phyloP scores from a whole-genome alignment of 2,329 filamentous ascomycete genomes.

The Sphaerostilbella broomeana region DNA sequence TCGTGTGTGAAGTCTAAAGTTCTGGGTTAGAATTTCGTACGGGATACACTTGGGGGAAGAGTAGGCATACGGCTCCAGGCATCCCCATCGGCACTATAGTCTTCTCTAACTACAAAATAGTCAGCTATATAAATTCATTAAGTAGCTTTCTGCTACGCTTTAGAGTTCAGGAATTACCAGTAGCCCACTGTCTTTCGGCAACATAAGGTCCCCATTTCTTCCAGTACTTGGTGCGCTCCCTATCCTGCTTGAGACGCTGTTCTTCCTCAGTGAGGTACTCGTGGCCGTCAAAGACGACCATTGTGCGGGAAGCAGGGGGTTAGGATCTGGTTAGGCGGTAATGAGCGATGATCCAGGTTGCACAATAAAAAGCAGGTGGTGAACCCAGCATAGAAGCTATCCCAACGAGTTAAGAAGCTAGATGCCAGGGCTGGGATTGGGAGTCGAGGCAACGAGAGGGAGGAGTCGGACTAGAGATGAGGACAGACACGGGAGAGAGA shows the following conservation, averaged over 20 bases:
- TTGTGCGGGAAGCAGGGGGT: slow-evolving; percentile 33
- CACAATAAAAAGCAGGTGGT: not conserved
- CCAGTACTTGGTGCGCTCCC: slow-evolving; percentile 82
- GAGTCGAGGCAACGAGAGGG: slow-evolving; percentile 4
- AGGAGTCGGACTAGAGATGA: slow-evolving; percentile 4
- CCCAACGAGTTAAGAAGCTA: not conserved
- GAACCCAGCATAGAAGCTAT: no score
- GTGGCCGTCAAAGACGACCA: slow-evolving; percentile 87
- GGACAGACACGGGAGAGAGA: slow-evolving; percentile 7
- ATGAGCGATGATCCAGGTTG: slow-evolving; percentile 1
- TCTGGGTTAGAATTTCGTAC: slow-evolving; percentile 1
- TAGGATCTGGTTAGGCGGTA: not conserved
- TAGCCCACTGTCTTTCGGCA: slow-evolving; percentile 92
- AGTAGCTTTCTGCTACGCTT: not conserved
- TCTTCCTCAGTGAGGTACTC: slow-evolving; percentile 88
- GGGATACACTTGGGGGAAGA: no score
- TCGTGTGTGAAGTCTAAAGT: slow-evolving; percentile 82
- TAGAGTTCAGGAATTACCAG: slow-evolving; percentile 46
- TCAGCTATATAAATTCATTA: slow-evolving; percentile 20
- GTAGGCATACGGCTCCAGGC: slow-evolving; percentile 81
- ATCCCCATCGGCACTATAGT: slow-evolving; percentile 84
- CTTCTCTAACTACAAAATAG: slow-evolving; percentile 63
- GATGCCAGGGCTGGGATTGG: not conserved
- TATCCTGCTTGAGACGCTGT: slow-evolving; percentile 80
- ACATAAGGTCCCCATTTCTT: slow-evolving; percentile 97